Evolutionary conservation across 352 stramenopile genomes (phyloP).

Genomic region (Pythium pectinolyticum): DNA sequence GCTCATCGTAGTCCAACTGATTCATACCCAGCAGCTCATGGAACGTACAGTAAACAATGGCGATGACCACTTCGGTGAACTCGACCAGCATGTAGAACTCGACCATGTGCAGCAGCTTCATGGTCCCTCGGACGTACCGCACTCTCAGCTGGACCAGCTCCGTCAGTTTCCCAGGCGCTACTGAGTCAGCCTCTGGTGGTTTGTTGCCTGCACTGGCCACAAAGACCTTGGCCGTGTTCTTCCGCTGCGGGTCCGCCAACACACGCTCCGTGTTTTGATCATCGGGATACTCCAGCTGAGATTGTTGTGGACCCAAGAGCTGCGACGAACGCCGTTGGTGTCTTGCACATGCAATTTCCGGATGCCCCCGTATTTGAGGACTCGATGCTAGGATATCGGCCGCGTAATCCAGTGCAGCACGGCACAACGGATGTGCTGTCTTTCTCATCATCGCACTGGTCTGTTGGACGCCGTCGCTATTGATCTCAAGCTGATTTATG

Average conservation of each 20-base stretch:
- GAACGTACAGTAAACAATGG: constrained; percentile 15
- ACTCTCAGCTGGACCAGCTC: neutral
- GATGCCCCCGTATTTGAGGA: neutral
- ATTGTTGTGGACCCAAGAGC: no score
- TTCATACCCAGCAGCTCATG: no score
- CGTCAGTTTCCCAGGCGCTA: neutral
- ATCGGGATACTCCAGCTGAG: no score
- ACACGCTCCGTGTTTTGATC: no score
- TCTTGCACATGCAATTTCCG: neutral
- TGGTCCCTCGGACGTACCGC: neutral
- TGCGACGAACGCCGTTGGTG: no score
- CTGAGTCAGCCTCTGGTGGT: neutral
- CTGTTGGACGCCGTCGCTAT: no score
- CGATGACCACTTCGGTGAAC: constrained; percentile 28
- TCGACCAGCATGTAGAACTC: constrained; percentile 12
- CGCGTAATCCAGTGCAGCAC: neutral
- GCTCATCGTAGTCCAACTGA: no score
- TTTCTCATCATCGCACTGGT: no score
- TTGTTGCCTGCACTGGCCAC: no score
- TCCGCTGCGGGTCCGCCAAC: neutral
- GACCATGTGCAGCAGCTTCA: constrained; percentile 10
- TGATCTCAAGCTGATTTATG: neutral
- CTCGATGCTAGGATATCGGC: neutral
- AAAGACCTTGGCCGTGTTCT: no score
- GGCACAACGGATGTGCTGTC: no score